Percentiles rank a stretch among this genome's conserved stretches.
Conservation (phyloP, 139 green algal species). For the Micractinium conductrix region DNA sequence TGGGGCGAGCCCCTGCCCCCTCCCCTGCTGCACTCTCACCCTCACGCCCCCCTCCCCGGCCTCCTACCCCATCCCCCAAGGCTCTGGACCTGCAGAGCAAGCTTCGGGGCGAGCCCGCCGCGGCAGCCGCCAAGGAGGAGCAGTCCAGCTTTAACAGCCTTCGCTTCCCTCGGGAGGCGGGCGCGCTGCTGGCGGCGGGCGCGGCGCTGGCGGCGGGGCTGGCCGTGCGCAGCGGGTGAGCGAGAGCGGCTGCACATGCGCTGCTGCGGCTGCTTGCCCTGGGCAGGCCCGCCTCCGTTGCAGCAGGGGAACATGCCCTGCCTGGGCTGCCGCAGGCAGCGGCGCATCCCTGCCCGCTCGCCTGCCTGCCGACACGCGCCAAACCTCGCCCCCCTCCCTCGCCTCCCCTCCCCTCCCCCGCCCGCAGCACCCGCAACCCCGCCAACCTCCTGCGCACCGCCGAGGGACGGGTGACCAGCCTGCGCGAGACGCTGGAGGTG, state of each 20-base stretch:
- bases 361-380: background rate
- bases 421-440: background rate
- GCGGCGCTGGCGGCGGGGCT: background rate
- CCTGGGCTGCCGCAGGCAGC: too few species aligned
- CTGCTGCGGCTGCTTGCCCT: background rate
- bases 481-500: background rate
- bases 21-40: background rate
- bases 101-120: background rate
- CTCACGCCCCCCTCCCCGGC: too few species aligned
- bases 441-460: background rate
- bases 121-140: background rate
- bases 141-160: too few species aligned
- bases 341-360: too few species aligned
- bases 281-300: too few species aligned
- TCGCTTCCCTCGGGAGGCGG: background rate
- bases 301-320: too few species aligned
- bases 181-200: background rate
- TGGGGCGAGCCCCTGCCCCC: too few species aligned
- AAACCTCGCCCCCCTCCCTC: background rate
- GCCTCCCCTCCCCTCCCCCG: background rate
- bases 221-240: constrained; percentile 4
- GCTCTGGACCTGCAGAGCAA: background rate
- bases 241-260: too few species aligned
- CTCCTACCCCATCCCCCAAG: too few species aligned
- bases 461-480: background rate